Evolutionary conservation across 768 basidiomycete genomes (phyloP).

Genomic region (Dendrothele bispora): DNA sequence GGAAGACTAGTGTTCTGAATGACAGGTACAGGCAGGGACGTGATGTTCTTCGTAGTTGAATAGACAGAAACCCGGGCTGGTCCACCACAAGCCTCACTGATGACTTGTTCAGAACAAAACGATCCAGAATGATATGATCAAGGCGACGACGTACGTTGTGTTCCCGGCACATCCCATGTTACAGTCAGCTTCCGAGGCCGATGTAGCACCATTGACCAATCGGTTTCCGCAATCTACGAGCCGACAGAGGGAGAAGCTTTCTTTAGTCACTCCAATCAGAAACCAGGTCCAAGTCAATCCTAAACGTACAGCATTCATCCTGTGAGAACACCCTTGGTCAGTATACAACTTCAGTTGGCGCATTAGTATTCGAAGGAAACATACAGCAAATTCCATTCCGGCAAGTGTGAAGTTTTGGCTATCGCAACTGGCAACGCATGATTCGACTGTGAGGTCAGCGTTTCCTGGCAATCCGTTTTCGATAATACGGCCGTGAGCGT

Average conservation of each 20-base stretch:
- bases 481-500: slow-evolving; percentile 64
- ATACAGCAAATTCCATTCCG: slow-evolving; percentile 66
- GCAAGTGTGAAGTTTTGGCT: slow-evolving; percentile 62
- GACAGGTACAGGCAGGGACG: slow-evolving; percentile 57
- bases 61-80: slow-evolving; percentile 74
- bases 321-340: slow-evolving; percentile 7
- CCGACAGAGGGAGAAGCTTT: neutral
- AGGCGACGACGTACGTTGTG: slow-evolving; percentile 44
- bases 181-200: slow-evolving; percentile 51
- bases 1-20: slow-evolving; percentile 58
- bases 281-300: too few species aligned
- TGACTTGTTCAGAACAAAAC: neutral
- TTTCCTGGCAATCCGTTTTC: slow-evolving; percentile 36
- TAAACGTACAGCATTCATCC: slow-evolving; percentile 48
- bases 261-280: too few species aligned
- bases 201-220: slow-evolving; percentile 59
- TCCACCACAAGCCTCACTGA: slow-evolving; percentile 71
- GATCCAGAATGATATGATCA: neutral
- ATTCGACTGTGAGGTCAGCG: slow-evolving; percentile 51
- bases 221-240: slow-evolving; percentile 71
- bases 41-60: slow-evolving; percentile 48
- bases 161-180: slow-evolving; percentile 77
- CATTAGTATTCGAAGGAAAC: slow-evolving; percentile 19
- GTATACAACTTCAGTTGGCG: slow-evolving; percentile 7
- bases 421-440: slow-evolving; percentile 61